Evolutionary conservation across 352 stramenopile species (phyloP).

Genomic region (Phytophthora cactorum): DNA sequence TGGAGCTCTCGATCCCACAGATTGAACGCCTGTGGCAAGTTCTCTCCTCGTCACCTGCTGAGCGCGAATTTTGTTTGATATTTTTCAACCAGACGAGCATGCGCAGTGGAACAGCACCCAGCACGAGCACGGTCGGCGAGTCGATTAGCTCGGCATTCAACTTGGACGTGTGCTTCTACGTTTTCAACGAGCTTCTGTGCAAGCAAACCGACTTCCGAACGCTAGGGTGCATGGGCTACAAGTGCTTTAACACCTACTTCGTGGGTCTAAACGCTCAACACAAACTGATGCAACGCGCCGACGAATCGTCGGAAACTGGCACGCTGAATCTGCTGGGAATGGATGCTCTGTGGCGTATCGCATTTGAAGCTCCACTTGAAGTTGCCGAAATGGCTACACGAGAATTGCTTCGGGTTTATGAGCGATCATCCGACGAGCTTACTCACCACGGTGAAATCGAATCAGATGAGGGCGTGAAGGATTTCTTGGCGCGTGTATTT

Average conservation of each 20-base stretch:
- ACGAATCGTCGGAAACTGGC: constrained; percentile 26
- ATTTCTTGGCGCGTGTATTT: constrained; percentile 87
- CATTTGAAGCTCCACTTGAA: constrained; percentile 78
- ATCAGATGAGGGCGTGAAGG: constrained; percentile 55
- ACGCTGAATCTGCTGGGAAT: constrained; percentile 66
- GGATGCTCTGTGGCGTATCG: constrained; percentile 85
- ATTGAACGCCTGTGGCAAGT: constrained; percentile 81
- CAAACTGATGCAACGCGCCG: constrained; percentile 37
- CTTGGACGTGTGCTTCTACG: constrained; percentile 76
- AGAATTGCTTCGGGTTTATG: constrained; percentile 85
- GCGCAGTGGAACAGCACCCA: constrained; percentile 34
- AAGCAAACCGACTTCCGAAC: constrained; percentile 78
- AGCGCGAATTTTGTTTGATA: constrained; percentile 81
- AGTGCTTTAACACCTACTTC: constrained; percentile 91
- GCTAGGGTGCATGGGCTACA: constrained; percentile 79
- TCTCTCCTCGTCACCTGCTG: constrained; percentile 72
- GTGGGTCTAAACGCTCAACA: constrained; percentile 73
- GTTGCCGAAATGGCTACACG: constrained; percentile 81
- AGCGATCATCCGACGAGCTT: constrained; percentile 52
- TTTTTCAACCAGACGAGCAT: constrained; percentile 89
- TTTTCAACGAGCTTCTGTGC: constrained; percentile 87
- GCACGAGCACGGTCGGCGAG: constrained; percentile 24
- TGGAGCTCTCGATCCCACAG: constrained; percentile 79
- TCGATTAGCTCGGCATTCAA: constrained; percentile 81
- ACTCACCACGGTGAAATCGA: constrained; percentile 13